Evolutionary conservation across 148 eudicot genomes (phyloP), one percentile per base, ranked within the genome.

Genomic region (Hydrangea macrophylla): DNA sequence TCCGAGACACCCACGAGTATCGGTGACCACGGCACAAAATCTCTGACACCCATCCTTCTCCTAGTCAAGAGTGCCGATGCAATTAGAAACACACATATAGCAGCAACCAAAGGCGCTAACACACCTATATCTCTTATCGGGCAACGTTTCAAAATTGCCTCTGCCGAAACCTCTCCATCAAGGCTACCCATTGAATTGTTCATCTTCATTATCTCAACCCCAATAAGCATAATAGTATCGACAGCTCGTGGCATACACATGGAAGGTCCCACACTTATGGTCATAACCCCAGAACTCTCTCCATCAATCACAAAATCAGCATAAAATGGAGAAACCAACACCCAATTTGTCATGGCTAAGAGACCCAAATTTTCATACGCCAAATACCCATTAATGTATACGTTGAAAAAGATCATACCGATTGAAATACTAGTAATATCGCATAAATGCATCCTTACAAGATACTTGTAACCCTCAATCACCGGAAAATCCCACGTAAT

Each of bases 371-470:
- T 79, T 48, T 80, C 90, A 50, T 80, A 82, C 0, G 81, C 95
- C 74, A 88, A 30, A 35, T 80, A 57, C 57, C 84, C 92, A 66
- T 93, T 93, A 22, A 93, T 78, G 68, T 88, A 86, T 31, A 90
- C 96, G 78, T 93, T 85, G 69, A 93, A 86, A 35, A 80, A 85
- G 25, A 93, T 82, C 75, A 84, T 64, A 28, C 79, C 77, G 23
- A 79, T 79, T 0, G 84, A 72, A 42, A 77, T 57, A 67, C 98
- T 94, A 22, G 89, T 88, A 69, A 94, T 90, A 62, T 94, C 97
- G 65, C 98, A 94, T 57, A 90, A 94, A 84, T 94, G 98, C 60
- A 84, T 65, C 71, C 98, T 79, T 30, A 88, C 80, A 51, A 94
- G 76, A 59, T 94, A 85, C 74, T 69, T 79, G 13, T 83, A 87